phyloP scores from a whole-genome alignment of 2,329 filamentous ascomycete species.

The Clarireedia monteithiana region DNA sequence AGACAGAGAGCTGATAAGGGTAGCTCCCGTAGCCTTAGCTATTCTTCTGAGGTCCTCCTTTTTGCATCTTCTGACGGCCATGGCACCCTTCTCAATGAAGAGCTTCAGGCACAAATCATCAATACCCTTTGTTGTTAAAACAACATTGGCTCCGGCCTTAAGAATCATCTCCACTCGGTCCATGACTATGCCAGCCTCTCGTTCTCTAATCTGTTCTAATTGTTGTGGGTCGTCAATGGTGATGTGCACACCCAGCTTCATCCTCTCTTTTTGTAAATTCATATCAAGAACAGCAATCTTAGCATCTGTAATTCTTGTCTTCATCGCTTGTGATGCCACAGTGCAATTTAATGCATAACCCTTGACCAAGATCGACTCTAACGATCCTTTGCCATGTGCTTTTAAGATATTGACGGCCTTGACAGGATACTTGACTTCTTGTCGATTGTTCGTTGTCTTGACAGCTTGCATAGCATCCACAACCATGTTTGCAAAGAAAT shows the following conservation, averaged over 20 bases:
- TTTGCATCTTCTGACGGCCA: constrained; percentile 94
- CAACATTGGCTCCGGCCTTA: constrained; percentile 92
- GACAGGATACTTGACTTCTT: constrained; percentile 92
- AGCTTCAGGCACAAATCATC: constrained; percentile 92
- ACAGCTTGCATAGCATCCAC: constrained; percentile 95
- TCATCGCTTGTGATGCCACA: constrained; percentile 97
- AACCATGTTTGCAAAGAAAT: constrained; percentile 96
- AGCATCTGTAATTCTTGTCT: constrained; percentile 80
- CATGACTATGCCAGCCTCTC: constrained; percentile 86
- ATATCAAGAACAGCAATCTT: constrained; percentile 97
- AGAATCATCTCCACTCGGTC: constrained; percentile 96
- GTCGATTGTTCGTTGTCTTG: constrained; percentile 84
- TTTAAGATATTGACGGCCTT: constrained; percentile 99
- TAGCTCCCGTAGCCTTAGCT: constrained; percentile 91
- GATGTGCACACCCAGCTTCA: constrained; percentile 98
- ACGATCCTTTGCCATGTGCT: constrained; percentile 87
- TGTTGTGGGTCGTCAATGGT: constrained; percentile 96
- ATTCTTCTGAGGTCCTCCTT: constrained; percentile 97
- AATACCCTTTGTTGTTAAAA: constrained; percentile 96
- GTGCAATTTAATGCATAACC: constrained; percentile 98
- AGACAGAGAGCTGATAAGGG: constrained; percentile 84
- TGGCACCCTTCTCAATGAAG: constrained; percentile 89
- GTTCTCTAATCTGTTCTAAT: constrained; percentile 90
- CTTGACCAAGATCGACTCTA: constrained; percentile 85
- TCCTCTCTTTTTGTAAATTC: constrained; percentile 97